phyloP scores from a whole-genome alignment of 129 eudicot species.

The Rutidosis leptorrhynchoides region DNA sequence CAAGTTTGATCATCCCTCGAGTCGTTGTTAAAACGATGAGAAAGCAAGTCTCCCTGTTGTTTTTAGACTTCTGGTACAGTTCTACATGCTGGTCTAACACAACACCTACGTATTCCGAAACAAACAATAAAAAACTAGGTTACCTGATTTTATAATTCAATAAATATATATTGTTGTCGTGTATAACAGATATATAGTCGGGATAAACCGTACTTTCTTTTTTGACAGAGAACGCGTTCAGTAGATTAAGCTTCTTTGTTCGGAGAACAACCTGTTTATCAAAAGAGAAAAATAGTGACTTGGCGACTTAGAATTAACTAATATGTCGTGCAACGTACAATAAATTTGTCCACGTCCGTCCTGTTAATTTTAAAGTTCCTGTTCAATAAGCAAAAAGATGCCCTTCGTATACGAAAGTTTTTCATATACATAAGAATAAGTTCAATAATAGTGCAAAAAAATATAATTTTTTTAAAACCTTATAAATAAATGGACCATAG shows the following conservation, averaged over 20 bases:
- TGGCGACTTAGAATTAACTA: neutral
- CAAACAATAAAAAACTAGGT: neutral
- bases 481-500: too few species aligned
- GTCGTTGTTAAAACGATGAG: slow-evolving; percentile 64
- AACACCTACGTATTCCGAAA: slow-evolving; percentile 37
- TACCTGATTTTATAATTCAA: neutral
- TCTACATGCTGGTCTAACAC: slow-evolving; percentile 66
- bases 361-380: too few species aligned
- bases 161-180: too few species aligned
- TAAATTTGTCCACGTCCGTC: neutral
- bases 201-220: slow-evolving; percentile 54
- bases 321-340: neutral
- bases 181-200: neutral
- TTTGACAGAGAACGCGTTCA: slow-evolving; percentile 62
- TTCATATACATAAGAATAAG: too few species aligned
- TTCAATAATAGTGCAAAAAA: too few species aligned
- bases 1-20: slow-evolving; percentile 70
- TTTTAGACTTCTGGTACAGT: slow-evolving; percentile 62
- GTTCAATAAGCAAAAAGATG: too few species aligned
- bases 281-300: neutral
- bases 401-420: too few species aligned
- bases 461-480: too few species aligned
- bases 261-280: slow-evolving; percentile 62
- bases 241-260: slow-evolving; percentile 53
- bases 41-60: slow-evolving; percentile 57